Evolutionary conservation across 192 early-diverging fungal species (phyloP).

Genomic region (Tieghemiomyces parasiticus): DNA sequence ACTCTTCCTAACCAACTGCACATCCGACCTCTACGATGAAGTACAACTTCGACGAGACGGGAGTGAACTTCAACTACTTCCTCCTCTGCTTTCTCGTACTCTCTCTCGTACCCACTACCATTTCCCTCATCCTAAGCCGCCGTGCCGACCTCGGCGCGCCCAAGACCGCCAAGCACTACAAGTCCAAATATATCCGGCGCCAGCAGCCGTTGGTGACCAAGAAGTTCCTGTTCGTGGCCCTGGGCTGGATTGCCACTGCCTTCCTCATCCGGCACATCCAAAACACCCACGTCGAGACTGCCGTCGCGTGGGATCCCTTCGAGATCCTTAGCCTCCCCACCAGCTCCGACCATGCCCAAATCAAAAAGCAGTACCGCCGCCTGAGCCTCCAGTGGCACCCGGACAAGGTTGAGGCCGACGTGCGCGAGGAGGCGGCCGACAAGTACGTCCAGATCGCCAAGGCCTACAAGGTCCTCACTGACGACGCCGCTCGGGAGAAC

Average conservation of each 20-base stretch:
- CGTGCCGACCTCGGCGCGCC: conserved; percentile 10
- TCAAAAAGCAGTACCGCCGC: conserved; percentile 56
- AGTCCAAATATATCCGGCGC: not conserved
- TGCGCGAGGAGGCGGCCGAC: conserved; percentile 50
- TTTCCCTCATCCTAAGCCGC: conserved; percentile 28
- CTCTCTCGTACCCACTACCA: conserved; percentile 63
- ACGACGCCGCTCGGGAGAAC: conserved; percentile 75
- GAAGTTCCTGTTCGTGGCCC: conserved; percentile 21
- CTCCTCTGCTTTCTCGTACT: conserved; percentile 69
- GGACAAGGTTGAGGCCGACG: conserved; percentile 54
- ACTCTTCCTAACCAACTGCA: too few relatives aligned
- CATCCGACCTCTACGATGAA: too few relatives aligned
- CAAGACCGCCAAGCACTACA: conserved; percentile 8
- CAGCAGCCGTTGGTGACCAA: conserved; percentile 1
- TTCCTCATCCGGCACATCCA: conserved; percentile 46
- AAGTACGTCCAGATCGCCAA: conserved; percentile 80
- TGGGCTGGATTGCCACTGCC: conserved; percentile 54
- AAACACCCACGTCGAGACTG: conserved; percentile 45
- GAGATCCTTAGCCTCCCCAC: conserved; percentile 66
- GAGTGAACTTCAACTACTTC: conserved; percentile 92
- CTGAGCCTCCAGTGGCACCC: conserved; percentile 62
- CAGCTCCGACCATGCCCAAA: conserved; percentile 30
- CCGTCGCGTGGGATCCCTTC: conserved; percentile 85
- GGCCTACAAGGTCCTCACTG: conserved; percentile 90
- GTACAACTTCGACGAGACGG: conserved; percentile 90